Evolutionary conservation across 1,284 basidiomycete species (phyloP).

Genomic region (Tetrapyrgos nigripes): DNA sequence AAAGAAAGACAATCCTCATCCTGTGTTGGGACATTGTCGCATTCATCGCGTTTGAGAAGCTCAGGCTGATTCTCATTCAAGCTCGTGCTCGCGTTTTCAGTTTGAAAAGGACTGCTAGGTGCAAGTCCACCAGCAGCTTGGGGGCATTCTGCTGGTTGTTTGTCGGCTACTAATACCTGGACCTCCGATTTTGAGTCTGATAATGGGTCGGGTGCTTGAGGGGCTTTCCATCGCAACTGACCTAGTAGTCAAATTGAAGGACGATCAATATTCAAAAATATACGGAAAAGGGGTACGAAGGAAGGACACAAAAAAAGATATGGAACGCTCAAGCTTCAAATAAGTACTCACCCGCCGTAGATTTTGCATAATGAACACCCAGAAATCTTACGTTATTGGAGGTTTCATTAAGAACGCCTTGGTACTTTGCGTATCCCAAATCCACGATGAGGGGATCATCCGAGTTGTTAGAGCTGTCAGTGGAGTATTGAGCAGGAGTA

Average conservation of each 20-base stretch:
- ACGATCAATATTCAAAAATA: not conserved
- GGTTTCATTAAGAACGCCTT: conserved; percentile 35
- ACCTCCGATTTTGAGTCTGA: too few relatives aligned
- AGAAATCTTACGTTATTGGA: conserved; percentile 42
- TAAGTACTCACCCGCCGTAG: conserved; percentile 40
- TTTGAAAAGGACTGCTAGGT: conserved; percentile 8
- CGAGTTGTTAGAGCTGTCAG: too few relatives aligned
- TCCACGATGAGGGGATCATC: conserved; percentile 40
- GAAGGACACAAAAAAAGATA: too few relatives aligned
- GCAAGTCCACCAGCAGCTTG: conserved; percentile 16
- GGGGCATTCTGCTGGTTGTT: conserved; percentile 22
- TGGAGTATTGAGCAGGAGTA: too few relatives aligned
- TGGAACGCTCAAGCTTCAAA: too few relatives aligned
- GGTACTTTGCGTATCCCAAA: conserved; percentile 48
- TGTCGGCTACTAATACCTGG: conserved; percentile 28
- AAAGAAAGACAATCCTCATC: conserved; percentile 39
- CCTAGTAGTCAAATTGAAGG: conserved; percentile 14
- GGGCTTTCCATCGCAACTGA: conserved; percentile 30
- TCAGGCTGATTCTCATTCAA: not conserved
- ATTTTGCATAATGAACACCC: conserved; percentile 48
- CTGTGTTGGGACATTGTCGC: not conserved
- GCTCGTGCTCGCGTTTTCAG: too few relatives aligned
- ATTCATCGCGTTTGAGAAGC: conserved; percentile 1
- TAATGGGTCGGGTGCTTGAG: conserved; percentile 24
- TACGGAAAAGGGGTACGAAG: too few relatives aligned